Evolutionary conservation across 352 stramenopile species (phyloP), one percentile per base, ranked within the genome.

Genomic region (Phytophthora sojae): DNA sequence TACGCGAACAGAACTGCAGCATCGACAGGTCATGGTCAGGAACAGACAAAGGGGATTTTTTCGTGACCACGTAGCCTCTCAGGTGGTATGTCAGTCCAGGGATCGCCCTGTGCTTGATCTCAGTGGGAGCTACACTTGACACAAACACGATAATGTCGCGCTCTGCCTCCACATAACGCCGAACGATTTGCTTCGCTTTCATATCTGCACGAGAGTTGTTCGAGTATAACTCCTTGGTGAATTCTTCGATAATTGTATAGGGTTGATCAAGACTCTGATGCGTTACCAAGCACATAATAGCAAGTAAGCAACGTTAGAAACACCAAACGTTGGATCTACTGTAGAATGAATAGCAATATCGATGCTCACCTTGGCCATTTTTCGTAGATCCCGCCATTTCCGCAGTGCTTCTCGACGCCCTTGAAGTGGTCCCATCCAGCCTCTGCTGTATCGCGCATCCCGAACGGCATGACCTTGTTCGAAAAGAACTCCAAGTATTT

Each of bases 1-100:
- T 79, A 17, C 83, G 70, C 23, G 75, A 70, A 54, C 77, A 85
- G 55, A 76, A 80, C 61, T 87, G 77, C 56, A 91, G 58, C 30
- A 88, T 69, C n/a, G 79, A 71, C 25, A 70, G 65, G n/a, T 82
- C 62, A 8, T 57, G 42, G 11, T 42, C 55, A 14, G 63, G n/a
- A n/a, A 61, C 58, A 17, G 74, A 79, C 0, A 17, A 23, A n/a
- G 42, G 30, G 17, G 80, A 67, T 42, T 56, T 68, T 45, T 79
- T 80, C 26, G 86, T 64, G 23, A 91, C 29, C 42, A 85, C 67
- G 37, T 69, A 74, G 37, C 61, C 39, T 35, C 37, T 44, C 2
- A 25, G 26, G 19, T 56, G 60, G 29, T 61, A 74, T n/a, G 39
- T 42, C 30, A 68, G 11, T 1, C 67, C 67, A 4, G 47, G 26